Evolutionary conservation across 2,329 filamentous ascomycete genomes (phyloP), one percentile per base, ranked within the genome.

Genomic region (Penicillium expansum): DNA sequence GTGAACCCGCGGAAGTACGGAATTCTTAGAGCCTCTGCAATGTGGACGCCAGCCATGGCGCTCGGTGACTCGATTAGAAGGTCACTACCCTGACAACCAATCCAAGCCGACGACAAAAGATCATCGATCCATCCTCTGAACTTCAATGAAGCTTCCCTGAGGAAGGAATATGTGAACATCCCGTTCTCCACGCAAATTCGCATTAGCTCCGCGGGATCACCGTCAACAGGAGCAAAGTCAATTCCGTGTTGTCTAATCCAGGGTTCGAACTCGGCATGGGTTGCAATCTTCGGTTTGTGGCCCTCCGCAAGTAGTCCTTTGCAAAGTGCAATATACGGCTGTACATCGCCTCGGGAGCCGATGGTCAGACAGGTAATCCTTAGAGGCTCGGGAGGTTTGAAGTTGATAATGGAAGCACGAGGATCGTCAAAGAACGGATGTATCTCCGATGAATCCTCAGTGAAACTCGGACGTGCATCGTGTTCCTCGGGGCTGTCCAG

Each of bases 1-100:
- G 92, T 96, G 71, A 99, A 99, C 0, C 92, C 93, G 55, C 94
- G 86, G 79, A 97, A 97, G 74, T 99, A 99, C 0, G 94, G 94
- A 43, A 99, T 95, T 14, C 85, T 82, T 2, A 99, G 82, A 24
- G 92, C 91, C 76, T 99, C 94, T 1, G 94, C 94, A 63, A 99
- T 96, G 73, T 99, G 94, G 52, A 99, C 96, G 27, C 94, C 94
- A 0, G 89, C 92, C 94, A 99, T 99, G 14, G 94, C 92, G 56
- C 91, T 96, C 0, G 94, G 94, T 45, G 91, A 96, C 73, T 99
- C 94, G 59, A 99, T 96, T 38, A 99, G 80, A 32, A 99, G 78
- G 71, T 99, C 93, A 1, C 89, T 89, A 24, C 87, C 89, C 73
- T 96, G 86, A 68, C 93, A 97, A 1, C 91, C 91, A 42, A 78